Conservation (phyloP, 2,329 filamentous ascomycete species). For the Colletotrichum sp. region DNA sequence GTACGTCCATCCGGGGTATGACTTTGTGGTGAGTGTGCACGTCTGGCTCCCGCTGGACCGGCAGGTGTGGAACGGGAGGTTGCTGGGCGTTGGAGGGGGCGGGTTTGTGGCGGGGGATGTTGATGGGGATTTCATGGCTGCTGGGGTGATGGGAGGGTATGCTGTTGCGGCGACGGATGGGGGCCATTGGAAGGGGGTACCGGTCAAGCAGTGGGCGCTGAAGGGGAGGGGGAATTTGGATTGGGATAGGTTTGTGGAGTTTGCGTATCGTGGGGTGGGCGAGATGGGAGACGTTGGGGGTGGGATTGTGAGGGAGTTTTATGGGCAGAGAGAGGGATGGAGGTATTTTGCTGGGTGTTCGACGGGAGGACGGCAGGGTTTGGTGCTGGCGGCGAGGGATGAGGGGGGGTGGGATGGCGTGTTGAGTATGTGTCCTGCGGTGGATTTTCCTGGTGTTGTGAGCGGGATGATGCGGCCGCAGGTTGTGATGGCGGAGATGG, state of each 20-base stretch:
- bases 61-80: conserved; percentile 17
- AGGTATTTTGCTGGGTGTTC: conserved; percentile 64
- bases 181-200: background rate
- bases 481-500: background rate
- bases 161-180: conserved; percentile 26
- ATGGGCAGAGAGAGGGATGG: conserved; percentile 42
- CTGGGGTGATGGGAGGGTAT: conserved; percentile 37
- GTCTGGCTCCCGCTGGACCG: conserved; percentile 18
- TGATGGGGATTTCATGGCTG: background rate
- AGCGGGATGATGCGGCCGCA: background rate
- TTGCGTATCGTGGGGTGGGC: background rate
- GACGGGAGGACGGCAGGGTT: conserved; percentile 63
- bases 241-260: background rate
- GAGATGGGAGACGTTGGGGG: conserved; percentile 52
- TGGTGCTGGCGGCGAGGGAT: conserved; percentile 56
- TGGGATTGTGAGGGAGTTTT: conserved; percentile 49
- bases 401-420: conserved; percentile 65
- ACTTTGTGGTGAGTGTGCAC: background rate
- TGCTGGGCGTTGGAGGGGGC: conserved; percentile 21
- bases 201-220: conserved; percentile 20
- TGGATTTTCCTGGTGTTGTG: conserved; percentile 22
- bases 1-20: conserved; percentile 6
- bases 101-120: conserved; percentile 7
- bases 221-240: conserved; percentile 4
- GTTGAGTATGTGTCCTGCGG: conserved; percentile 50